phyloP scores from a whole-genome alignment of 306 rosid species.

The Quercus alba region DNA sequence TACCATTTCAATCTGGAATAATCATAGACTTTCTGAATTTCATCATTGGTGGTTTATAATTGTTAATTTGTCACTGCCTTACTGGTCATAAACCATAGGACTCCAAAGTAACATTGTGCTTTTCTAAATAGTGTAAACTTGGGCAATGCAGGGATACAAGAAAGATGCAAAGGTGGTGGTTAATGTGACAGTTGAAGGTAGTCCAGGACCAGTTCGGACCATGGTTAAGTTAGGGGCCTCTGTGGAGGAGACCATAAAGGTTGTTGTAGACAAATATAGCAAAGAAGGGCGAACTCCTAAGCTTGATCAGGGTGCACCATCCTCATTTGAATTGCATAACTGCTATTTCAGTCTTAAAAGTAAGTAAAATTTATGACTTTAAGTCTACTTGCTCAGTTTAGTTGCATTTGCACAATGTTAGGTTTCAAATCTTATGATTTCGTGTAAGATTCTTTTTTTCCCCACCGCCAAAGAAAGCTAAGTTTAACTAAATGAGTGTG shows the following conservation, averaged over 20 bases:
- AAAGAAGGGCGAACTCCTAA: constrained; percentile 78
- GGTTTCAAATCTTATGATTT: not conserved
- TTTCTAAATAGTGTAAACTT: not conserved
- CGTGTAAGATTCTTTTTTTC: not conserved
- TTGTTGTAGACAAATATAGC: constrained; percentile 57
- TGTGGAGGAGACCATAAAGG: constrained; percentile 64
- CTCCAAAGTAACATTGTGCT: not conserved
- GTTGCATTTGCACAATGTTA: not conserved
- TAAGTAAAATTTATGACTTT: constrained; percentile 13
- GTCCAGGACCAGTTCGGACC: constrained; percentile 75
- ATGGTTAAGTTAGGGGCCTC: constrained; percentile 78
- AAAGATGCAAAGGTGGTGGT: constrained; percentile 86
- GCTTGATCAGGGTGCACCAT: constrained; percentile 29
- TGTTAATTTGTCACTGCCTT: not conserved
- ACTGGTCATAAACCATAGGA: not conserved
- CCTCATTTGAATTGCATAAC: constrained; percentile 62
- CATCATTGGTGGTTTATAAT: not conserved
- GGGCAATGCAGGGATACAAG: constrained; percentile 42
- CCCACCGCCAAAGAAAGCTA: not conserved
- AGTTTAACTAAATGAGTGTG: not conserved
- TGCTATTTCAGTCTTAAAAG: constrained; percentile 87
- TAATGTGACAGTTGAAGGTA: constrained; percentile 83
- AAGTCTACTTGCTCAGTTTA: not conserved
- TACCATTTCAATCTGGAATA: not conserved
- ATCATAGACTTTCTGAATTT: not conserved